Base-by-base conservation (phyloP, 2,329 filamentous ascomycete species). In the Diplodia seriata region DNA sequence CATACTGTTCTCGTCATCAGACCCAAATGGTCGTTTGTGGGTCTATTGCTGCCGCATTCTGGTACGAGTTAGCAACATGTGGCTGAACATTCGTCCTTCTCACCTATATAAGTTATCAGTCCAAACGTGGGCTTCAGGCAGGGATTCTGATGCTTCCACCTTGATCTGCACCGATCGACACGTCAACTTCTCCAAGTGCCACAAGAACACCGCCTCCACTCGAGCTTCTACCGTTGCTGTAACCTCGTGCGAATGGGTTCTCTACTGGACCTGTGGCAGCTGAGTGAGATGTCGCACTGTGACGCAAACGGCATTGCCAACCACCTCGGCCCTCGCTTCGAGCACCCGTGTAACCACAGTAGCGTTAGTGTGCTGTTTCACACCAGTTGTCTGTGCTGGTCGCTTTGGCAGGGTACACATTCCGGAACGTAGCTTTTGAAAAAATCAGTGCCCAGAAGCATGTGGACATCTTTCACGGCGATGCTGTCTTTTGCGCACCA, bases 101-200 rank as follows among this genome's bases (percentile, higher is more conserved):
- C 31, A 66, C 83, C 85, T 0, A 82, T 86, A 64, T 81, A 87
- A 0, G 85, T 85, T 0, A 87, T 79, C 0, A 86, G 75, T 0
- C 83, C 81, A 66, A 83, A 80, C 0, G 84, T 86, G 0, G 85
- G 84, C 70, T 86, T 87, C 29, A 86, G 3, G 82, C 76, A 1
- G 83, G 82, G 0, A 84, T 79, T 0, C 83, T 76, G 20, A 85
- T 81, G 26, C 80, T 82, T 0, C 83, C 83, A 18, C 81, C 82
- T 68, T 84, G 82, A 51, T 85, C 83, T n/a, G 81, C 81, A 0
- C 84, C 81, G 31, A 85, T 79, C 0, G 82, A 80, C 18, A 83
- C 74, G 68, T 85, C 82, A 3, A 81, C 78, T 3, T 79, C 72
- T 0, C 81, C 80, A 4, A 79, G 75, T 0, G 79, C 80, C 1